Percentiles rank a stretch among this genome's conserved stretches.
Conservation (phyloP, 768 basidiomycete species). For the Termitomyces sp. region DNA sequence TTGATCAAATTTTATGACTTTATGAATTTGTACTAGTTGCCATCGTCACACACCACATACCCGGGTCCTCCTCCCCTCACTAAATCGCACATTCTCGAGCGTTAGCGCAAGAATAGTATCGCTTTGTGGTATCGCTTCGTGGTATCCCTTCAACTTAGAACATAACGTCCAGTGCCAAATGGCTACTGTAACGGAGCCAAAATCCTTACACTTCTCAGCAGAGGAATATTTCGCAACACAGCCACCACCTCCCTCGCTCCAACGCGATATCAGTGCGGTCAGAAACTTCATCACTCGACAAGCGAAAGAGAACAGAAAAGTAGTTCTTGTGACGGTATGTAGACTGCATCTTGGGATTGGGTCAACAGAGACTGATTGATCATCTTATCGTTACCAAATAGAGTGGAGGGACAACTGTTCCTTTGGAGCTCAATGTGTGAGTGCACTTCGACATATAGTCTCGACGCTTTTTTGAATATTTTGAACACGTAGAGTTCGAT, state of each 20-base stretch:
- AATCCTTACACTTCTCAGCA: slow-evolving; percentile 61
- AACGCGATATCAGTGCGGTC: slow-evolving; percentile 59
- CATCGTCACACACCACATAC: neutral
- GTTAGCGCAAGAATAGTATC: neutral
- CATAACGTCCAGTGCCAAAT: neutral
- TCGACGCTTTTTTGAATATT: slow-evolving; percentile 16
- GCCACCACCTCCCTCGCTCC: slow-evolving; percentile 65
- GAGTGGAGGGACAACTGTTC: slow-evolving; percentile 99
- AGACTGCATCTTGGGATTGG: neutral
- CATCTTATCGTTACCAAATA: slow-evolving; percentile 22
- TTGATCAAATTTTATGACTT: neutral
- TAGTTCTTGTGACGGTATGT: slow-evolving; percentile 92
- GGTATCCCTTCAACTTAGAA: neutral
- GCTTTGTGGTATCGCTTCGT: neutral
- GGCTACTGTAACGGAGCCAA: slow-evolving; percentile 18
- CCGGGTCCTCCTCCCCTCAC: neutral
- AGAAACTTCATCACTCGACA: slow-evolving; percentile 69
- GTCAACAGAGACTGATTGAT: neutral
- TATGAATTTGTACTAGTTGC: neutral
- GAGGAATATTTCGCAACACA: slow-evolving; percentile 91
- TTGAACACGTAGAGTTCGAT: slow-evolving; percentile 71
- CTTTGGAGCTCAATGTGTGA: slow-evolving; percentile 98
- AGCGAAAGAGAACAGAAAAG: slow-evolving; percentile 54
- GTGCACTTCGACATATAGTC: slow-evolving; percentile 30
- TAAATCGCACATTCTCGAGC: neutral